These are phyloP conservation scores for Tolypocladium paradoxum DNA, from an alignment of 2,329 filamentous ascomycete species.

Conservation along the genomic window DNA sequence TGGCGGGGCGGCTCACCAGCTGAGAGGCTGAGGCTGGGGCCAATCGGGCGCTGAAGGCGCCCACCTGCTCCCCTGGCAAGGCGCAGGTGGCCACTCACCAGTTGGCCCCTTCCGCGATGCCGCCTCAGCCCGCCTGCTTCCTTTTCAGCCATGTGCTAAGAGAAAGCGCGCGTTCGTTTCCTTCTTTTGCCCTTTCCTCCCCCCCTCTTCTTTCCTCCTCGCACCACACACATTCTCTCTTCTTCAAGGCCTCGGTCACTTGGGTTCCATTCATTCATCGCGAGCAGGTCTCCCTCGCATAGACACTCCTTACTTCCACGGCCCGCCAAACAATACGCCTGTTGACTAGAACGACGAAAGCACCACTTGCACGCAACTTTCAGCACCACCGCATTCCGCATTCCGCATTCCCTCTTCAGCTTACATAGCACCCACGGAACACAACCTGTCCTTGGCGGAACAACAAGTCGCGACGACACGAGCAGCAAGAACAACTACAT, in stretches of 20 bases:
- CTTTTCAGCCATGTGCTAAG: neutral
- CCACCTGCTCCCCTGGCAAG: too few relatives aligned
- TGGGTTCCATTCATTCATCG: conserved; percentile 4
- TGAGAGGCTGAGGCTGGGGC: neutral
- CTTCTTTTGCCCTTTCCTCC: neutral
- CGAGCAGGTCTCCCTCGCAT: conserved; percentile 4
- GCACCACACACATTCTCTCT: neutral
- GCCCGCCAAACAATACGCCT: neutral
- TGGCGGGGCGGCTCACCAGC: neutral
- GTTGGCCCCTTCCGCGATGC: too few relatives aligned
- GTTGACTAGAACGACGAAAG: conserved; percentile 1
- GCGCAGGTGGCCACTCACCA: too few relatives aligned
- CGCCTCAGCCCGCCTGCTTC: too few relatives aligned
- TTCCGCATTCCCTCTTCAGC: neutral
- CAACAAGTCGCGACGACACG: conserved; percentile 3
- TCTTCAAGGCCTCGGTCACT: neutral
- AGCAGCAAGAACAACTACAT: conserved; percentile 1
- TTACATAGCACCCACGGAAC: neutral
- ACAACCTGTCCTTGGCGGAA: neutral
- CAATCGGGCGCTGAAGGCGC: neutral
- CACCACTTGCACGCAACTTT: neutral
- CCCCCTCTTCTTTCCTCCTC: neutral
- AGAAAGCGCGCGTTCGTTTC: neutral
- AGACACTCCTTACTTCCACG: conserved; percentile 4
- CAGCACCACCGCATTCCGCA: neutral